These are phyloP conservation scores for Lycium barbarum DNA, from an alignment of 257 asterid species.

Conservation along the genomic window DNA sequence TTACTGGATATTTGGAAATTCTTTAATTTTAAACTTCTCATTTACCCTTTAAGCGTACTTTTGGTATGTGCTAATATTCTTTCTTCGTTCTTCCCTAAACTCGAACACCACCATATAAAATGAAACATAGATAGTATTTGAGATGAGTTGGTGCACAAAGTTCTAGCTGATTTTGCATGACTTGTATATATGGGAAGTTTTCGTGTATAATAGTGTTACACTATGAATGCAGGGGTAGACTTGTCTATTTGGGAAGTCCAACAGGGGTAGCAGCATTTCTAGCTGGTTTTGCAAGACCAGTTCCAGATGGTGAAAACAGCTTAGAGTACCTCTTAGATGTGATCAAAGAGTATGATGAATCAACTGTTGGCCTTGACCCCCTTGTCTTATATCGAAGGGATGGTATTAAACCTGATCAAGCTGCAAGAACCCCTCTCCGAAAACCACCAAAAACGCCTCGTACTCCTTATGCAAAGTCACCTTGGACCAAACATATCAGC, in stretches of 20 bases:
- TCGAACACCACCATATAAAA: background rate
- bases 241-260: conserved; percentile 75
- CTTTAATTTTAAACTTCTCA: background rate
- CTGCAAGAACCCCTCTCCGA: conserved; percentile 60
- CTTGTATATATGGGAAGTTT: background rate
- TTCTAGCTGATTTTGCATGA: background rate
- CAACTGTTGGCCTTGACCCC: conserved; percentile 78
- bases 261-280: conserved; percentile 53
- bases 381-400: conserved; percentile 70
- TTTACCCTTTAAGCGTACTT: background rate
- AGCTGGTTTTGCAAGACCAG: conserved; percentile 72
- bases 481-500: conserved; percentile 62
- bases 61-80: background rate
- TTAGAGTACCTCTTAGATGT: conserved; percentile 81
- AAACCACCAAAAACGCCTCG: conserved; percentile 48
- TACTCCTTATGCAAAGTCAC: conserved; percentile 50
- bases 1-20: background rate
- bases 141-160: background rate
- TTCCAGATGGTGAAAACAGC: conserved; percentile 83
- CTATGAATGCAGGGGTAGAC: conserved; percentile 65
- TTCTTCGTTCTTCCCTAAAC: background rate
- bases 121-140: background rate
- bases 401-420: conserved; percentile 68
- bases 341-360: conserved; percentile 85
- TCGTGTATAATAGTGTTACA: background rate